Conservation (phyloP, 148 eudicot genomes). For the Cornus florida region DNA sequence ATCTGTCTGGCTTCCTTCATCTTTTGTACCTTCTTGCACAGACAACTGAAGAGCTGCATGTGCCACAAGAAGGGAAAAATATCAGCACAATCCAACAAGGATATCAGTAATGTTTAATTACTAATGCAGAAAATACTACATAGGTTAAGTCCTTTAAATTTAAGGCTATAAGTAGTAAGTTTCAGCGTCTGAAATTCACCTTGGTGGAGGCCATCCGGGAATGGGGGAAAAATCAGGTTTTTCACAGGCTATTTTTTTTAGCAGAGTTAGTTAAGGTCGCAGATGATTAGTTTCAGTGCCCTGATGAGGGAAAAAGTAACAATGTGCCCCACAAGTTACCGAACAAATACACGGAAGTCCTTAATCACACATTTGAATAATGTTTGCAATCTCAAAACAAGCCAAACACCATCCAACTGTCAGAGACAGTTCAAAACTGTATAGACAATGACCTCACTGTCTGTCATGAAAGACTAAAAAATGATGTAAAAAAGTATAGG, state of each 20-base stretch:
- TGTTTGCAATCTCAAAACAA: too few species aligned
- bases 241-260: too few species aligned
- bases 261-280: neutral
- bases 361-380: too few species aligned
- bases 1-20: slow-evolving; percentile 64
- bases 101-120: neutral
- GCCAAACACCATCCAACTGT: too few species aligned
- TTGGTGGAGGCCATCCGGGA: too few species aligned
- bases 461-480: neutral
- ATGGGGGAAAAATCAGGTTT: too few species aligned
- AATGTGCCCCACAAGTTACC: neutral
- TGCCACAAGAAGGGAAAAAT: slow-evolving; percentile 6
- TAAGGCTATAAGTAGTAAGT: neutral
- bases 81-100: slow-evolving; percentile 1
- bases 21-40: slow-evolving; percentile 60
- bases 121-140: neutral
- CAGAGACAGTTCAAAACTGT: neutral
- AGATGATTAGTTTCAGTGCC: neutral
- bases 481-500: neutral
- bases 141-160: neutral
- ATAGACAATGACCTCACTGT: too few species aligned
- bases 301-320: neutral
- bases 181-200: too few species aligned
- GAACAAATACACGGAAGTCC: too few species aligned
- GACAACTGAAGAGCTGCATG: slow-evolving; percentile 90